phyloP scores from a whole-genome alignment of 345 rosid genomes.

The Trapa incisa region DNA sequence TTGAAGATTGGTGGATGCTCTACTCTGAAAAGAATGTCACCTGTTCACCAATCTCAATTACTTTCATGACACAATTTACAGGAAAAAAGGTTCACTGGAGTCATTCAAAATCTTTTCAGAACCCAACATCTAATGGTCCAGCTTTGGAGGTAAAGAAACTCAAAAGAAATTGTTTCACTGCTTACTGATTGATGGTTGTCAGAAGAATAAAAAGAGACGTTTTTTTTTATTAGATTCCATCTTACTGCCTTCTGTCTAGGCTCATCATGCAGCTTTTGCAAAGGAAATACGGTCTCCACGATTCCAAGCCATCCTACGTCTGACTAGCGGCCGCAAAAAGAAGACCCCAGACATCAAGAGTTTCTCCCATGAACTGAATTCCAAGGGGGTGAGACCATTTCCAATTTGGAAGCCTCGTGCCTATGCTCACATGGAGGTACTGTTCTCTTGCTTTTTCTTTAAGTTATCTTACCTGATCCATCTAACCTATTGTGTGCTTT shows the following conservation, averaged over 20 bases:
- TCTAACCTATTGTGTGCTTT: slow-evolving; percentile 4
- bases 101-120: slow-evolving; percentile 55
- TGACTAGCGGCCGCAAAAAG: slow-evolving; percentile 78
- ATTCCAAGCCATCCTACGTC: slow-evolving; percentile 72
- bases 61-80: slow-evolving; percentile 8
- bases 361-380: slow-evolving; percentile 95
- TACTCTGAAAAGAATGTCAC: background rate
- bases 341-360: slow-evolving; percentile 76
- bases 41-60: background rate
- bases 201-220: background rate
- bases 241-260: slow-evolving; percentile 21
- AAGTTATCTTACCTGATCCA: background rate
- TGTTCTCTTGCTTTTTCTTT: background rate
- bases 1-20: background rate
- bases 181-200: background rate
- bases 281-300: slow-evolving; percentile 81
- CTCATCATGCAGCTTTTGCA: slow-evolving; percentile 45
- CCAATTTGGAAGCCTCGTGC: slow-evolving; percentile 86
- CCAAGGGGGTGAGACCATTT: slow-evolving; percentile 89
- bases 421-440: slow-evolving; percentile 75
- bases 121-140: slow-evolving; percentile 33
- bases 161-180: background rate
- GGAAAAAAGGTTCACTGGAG: slow-evolving; percentile 49
- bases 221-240: background rate
- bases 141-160: slow-evolving; percentile 48